Evolutionary conservation across 2,329 filamentous ascomycete species (phyloP).

Genomic region (Gaeumannomyces sp.): DNA sequence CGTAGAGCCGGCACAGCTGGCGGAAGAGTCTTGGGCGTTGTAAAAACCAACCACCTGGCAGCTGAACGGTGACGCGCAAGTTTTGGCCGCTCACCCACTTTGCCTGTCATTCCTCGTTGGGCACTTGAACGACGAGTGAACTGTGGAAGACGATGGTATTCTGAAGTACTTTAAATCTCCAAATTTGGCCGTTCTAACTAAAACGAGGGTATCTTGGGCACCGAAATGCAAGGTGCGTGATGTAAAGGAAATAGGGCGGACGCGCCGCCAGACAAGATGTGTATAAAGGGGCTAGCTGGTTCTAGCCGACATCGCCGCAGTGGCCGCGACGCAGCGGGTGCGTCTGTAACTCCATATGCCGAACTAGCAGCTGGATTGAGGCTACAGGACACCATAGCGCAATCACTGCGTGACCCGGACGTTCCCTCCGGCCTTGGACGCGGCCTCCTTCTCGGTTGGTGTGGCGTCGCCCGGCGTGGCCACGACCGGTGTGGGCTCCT

Average conservation of each 20-base stretch:
- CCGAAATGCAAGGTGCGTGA: too few species aligned
- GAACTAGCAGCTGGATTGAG: background rate
- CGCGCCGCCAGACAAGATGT: too few species aligned
- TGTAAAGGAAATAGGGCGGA: background rate
- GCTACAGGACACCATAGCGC: background rate
- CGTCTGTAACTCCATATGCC: too few species aligned
- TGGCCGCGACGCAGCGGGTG: background rate
- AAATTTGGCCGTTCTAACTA: background rate
- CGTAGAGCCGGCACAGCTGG: too few species aligned
- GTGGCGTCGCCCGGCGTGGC: slow-evolving; percentile 15
- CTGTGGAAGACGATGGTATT: too few species aligned
- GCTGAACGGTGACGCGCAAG: too few species aligned
- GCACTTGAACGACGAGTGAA: too few species aligned
- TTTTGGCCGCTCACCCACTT: too few species aligned
- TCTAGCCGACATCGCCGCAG: background rate
- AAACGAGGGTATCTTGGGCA: background rate
- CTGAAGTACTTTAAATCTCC: too few species aligned
- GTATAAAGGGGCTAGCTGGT: background rate
- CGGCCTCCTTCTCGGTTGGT: slow-evolving; percentile 16
- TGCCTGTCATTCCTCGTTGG: too few species aligned
- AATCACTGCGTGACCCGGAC: background rate
- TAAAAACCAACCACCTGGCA: too few species aligned
- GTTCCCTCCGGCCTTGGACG: background rate
- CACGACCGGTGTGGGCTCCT: background rate
- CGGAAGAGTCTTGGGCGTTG: too few species aligned